phyloP scores from a whole-genome alignment of 164 flowering plant species.

The Magnolia officinalis region DNA sequence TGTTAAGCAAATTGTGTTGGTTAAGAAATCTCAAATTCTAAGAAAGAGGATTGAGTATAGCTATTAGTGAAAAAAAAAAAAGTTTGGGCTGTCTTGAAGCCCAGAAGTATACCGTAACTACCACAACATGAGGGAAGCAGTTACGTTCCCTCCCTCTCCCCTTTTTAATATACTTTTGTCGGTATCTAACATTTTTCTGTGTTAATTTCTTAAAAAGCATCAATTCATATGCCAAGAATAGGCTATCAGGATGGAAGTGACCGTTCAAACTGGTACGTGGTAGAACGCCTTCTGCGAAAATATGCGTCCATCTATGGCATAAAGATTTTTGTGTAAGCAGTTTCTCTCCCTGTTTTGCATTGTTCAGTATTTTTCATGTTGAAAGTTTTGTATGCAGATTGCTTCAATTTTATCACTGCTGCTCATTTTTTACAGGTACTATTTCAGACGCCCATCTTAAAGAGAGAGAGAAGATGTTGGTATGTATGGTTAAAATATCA shows the following conservation, averaged over 20 bases:
- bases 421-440: constrained; percentile 7
- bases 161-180: background rate
- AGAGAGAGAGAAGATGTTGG: background rate
- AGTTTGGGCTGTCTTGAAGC: background rate
- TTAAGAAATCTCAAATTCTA: background rate
- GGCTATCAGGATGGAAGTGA: constrained; percentile 75
- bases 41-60: background rate
- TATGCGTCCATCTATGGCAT: constrained; percentile 68
- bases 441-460: constrained; percentile 5
- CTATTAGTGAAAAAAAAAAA: background rate
- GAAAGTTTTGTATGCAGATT: background rate
- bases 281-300: constrained; percentile 84
- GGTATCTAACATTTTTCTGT: background rate
- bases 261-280: constrained; percentile 83
- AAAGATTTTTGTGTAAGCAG: constrained; percentile 68
- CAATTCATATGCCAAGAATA: constrained; percentile 95
- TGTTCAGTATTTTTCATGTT: background rate
- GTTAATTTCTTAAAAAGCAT: constrained; percentile 41
- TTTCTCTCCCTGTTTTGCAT: background rate
- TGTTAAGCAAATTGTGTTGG: too few species aligned
- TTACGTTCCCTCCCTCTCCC: background rate
- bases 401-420: background rate
- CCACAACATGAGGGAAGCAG: background rate
- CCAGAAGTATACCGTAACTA: background rate
- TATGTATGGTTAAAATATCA: background rate